Base-by-base conservation (phyloP, 2,329 filamentous ascomycete species). In the Penicillium sp. region DNA sequence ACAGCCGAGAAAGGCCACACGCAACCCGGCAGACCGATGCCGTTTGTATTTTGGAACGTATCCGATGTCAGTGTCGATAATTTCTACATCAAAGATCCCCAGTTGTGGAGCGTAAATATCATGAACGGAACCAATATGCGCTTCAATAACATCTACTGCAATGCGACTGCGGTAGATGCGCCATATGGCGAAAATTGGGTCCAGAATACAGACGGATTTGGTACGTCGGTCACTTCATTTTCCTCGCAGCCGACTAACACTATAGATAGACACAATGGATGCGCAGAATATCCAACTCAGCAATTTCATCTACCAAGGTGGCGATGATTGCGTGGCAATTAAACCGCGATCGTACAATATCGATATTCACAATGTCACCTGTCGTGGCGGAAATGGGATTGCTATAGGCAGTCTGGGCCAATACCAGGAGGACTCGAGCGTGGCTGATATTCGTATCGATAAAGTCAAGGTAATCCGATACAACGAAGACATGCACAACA, bases 341-440 rank as follows among this genome's bases (percentile, higher is more conserved):
- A 90, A 89, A 73, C 78, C 82, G 42, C 80, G 88, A 72, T 86
- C 84, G 57, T 80, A 84, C 72, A 85, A 87, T 64, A 79, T 82
- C 59, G 72, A 76, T 37, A 71, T 81, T 56, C 79, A 82, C 56
- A 88, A 84, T 67, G 63, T 78, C 7, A 77, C 76, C 58, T 89
- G 84, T 55, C 75, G 77, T 42, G 79, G 80, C 13, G 82, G 82
- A 3, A 85, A 85, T 58, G 78, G 77, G 51, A 77, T 78, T 29
- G 82, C 83, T 5, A 77, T 79, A 40, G 83, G 83, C 2, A 80
- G 76, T 60, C 71, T 85, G 1, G 82, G 82, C 2, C 82, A 85
- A 63, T 85, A 85, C 58, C 73, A 81, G 2, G 81, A 84, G 62
- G 82, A 84, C 62, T 77, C 77, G 2, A 79, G 75, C 12, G 82